Conservation (phyloP, 2,329 filamentous ascomycete species). For the Epicoccum nigrum region DNA sequence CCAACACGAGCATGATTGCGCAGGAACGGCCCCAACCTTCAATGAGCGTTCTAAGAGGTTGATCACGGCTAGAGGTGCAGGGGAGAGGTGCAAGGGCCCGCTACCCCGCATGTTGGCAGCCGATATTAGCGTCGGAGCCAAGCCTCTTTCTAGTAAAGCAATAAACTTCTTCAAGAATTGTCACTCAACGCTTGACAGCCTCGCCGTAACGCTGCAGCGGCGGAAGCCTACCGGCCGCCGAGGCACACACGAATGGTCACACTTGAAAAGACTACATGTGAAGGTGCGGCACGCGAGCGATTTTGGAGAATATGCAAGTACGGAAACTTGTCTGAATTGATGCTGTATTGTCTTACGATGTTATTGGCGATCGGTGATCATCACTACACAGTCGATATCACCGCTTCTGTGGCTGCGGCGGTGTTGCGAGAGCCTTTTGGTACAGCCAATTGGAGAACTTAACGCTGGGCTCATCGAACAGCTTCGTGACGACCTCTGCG, state of each 20-base stretch:
- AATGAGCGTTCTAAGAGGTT: neutral
- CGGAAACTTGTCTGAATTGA: neutral
- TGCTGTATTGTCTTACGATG: neutral
- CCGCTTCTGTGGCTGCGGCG: slow-evolving; percentile 15
- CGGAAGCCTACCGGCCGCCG: neutral
- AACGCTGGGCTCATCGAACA: slow-evolving; percentile 61
- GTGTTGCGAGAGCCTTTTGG: slow-evolving; percentile 48
- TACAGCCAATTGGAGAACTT: slow-evolving; percentile 60
- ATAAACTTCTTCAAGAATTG: slow-evolving; percentile 7
- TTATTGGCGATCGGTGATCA: neutral
- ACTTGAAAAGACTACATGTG: slow-evolving; percentile 8
- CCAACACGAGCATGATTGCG: neutral
- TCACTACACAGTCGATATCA: neutral
- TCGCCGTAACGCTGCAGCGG: slow-evolving; percentile 1
- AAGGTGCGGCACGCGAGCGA: slow-evolving; percentile 5
- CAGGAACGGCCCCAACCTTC: slow-evolving; percentile 3
- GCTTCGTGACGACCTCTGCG: slow-evolving; percentile 43
- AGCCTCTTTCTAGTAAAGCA: slow-evolving; percentile 4
- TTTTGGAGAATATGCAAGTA: neutral
- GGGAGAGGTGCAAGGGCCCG: slow-evolving; percentile 10
- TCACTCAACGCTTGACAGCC: slow-evolving; percentile 3
- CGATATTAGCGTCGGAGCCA: slow-evolving; percentile 7
- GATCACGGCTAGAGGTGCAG: slow-evolving; percentile 10
- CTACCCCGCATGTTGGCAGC: slow-evolving; percentile 13
- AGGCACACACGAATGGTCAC: neutral